Evolutionary conservation across 2,329 filamentous ascomycete genomes (phyloP), one percentile per base, ranked within the genome.

Genomic region (Pseudogymnoascus sp.): DNA sequence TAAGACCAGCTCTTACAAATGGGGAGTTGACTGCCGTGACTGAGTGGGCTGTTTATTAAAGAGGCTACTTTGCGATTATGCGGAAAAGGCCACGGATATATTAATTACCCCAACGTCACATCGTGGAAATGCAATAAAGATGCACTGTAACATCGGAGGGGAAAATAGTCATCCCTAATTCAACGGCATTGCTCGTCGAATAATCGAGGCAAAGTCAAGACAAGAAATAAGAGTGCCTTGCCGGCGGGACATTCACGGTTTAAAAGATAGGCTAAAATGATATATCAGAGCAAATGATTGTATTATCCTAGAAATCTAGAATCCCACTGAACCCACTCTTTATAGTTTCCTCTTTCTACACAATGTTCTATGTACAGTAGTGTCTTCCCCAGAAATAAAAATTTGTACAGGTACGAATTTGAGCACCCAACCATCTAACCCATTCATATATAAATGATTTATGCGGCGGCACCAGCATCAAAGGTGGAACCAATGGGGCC

Each of bases 401-500:
- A 55, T 55, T 55, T 55, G 48, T 55, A 55, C 48, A 55, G 29
- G 48, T 55, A 55, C 48, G 48, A 55, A 55, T 55, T 21, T 55
- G 29, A 35, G 29, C 48, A 55, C 29, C 27, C 27, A 55, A 4
- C 48, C 29, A 21, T 55, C 29, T 55, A 55, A 21, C 48, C 9
- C 48, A 55, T 33, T 21, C 29, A 55, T 55, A 15, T 52, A 55
- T 35, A 29, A 12, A 55, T 33, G 48, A 33, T 55, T 55, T 55
- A 55, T 55, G 48, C 48, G 6, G 7, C 9, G 29, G 48, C n/a
- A 7, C 48, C 48, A 55, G 12, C 48, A 4, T 55, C 48, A 18
- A 39, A 59, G 39, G 59, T 60, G 10, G 59, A 60, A 29, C 59
- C 59, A 18, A 60, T 60, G 21, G 59, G 59, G 25, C 59, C 59